Evolutionary conservation across 176 grass and related monocot genomes (phyloP).

Genomic region (Oryza meridionalis): DNA sequence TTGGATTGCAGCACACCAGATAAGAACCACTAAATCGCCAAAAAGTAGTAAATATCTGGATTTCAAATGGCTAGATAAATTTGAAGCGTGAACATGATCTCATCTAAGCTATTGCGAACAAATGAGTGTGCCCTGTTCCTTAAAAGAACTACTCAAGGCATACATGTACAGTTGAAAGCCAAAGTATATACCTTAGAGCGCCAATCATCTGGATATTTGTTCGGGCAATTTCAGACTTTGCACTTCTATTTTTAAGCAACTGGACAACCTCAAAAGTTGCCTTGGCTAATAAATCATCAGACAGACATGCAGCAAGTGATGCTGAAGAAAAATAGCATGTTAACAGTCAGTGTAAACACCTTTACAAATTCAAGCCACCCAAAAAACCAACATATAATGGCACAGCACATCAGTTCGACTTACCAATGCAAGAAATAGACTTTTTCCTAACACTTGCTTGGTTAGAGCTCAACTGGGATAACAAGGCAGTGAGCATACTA

Average conservation of each 20-base stretch:
- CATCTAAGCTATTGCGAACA: neutral
- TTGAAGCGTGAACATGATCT: neutral
- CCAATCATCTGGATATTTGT: conserved; percentile 99
- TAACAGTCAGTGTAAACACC: neutral
- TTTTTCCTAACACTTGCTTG: conserved; percentile 97
- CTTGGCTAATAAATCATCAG: conserved; percentile 92
- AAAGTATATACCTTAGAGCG: conserved; percentile 80
- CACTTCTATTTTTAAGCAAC: conserved; percentile 73
- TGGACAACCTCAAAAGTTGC: conserved; percentile 75
- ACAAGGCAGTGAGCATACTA: conserved; percentile 69
- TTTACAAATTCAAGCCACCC: neutral
- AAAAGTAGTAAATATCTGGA: neutral
- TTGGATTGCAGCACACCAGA: neutral
- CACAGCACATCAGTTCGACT: neutral
- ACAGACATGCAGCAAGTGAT: conserved; percentile 89
- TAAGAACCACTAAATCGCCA: neutral
- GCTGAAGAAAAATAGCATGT: conserved; percentile 43
- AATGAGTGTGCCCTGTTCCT: neutral
- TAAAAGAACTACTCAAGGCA: neutral
- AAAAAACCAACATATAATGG: neutral
- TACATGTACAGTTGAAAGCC: conserved; percentile 8
- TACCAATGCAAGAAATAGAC: conserved; percentile 94
- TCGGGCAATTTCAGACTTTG: conserved; percentile 81
- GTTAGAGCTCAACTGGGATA: conserved; percentile 76
- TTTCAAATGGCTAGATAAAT: neutral